Evolutionary conservation across 306 rosid species (phyloP), one percentile per base, ranked within the genome.

Genomic region (Corylus heterophylla): DNA sequence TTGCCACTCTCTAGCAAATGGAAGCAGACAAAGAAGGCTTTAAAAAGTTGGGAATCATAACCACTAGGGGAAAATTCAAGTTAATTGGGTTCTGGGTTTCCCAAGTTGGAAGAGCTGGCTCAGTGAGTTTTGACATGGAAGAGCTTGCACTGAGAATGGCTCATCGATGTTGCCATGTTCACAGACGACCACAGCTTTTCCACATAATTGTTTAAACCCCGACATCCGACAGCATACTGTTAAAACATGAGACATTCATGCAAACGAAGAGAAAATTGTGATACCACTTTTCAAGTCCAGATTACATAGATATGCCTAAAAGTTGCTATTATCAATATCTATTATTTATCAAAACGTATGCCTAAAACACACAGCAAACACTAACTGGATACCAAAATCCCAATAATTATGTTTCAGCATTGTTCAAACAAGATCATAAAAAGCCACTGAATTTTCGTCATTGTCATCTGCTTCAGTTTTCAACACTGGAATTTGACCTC

Each of bases 401-500:
- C 9, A 39, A 31, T 31, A 5, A 63, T 25, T 27, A 29, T 63
- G 8, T 4, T 31, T 31, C 44, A 63, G n/a, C 7, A 12, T 12
- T 29, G 9, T 63, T 14, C 69, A 13, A 12, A 55, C 54, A 76
- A 56, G 69, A 29, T 31, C 54, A 44, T 52, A 39, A 39, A 39
- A 39, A 12, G 3, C n/a, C 62, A 54, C 72, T 51, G 77, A 12
- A 31, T 48, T 77, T 80, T 85, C 77, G 12, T 77, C 80, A 74
- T 79, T 63, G 67, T 77, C 74, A 54, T 9, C 37, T 9, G 61
- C 31, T 9, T 14, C 8, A 78, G 80, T 85, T 69, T 50, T 76
- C 62, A 79, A 78, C 83, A 54, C 76, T 77, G 27, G 92, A 86
- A 47, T 61, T 83, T 4, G 94, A 89, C 78, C 97, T 89, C 75